Base-by-base conservation (phyloP, 2,329 filamentous ascomycete genomes). In the Drechslerella coelobrocha region DNA sequence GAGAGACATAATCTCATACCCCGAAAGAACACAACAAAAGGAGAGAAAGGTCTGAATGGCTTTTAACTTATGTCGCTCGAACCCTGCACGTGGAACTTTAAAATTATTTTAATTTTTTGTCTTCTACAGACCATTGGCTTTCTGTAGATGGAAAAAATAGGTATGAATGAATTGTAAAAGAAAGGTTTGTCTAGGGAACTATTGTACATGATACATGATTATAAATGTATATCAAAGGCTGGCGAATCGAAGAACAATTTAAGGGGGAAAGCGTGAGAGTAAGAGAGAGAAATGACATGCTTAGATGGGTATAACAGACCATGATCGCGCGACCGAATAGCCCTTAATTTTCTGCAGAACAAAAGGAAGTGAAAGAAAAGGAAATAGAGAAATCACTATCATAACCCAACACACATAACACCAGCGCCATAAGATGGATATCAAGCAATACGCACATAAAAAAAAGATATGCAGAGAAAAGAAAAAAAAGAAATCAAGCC, bases 361-460 rank as follows among this genome's bases (percentile, higher is more conserved):
- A 37, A 60, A 52, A 60, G 52, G 29, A 51, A 53, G n/a, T 43
- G 48, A 47, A 9, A 34, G 39, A 17, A 54, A 10, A 39, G 29
- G 41, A n/a, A 41, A 7, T 14, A 24, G 12, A 21, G 53, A 52
- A 54, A 54, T 48, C 17, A 50, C 17, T 2, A 14, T 53, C 21
- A 68, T 68, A 26, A 41, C 41, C 14, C 17, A 10, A 39, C 54
- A 52, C n/a, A n/a, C n/a, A n/a, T n/a, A n/a, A n/a, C n/a, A n/a
- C n/a, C n/a, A n/a, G n/a, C 63, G 63, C 63, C 63, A 34, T 43
- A 51, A 69, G 56, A 69, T 69, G 63, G 55, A 61, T 68, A 68
- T 66, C 61, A 48, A 55, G 31, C 23, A 31, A 29, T 43, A 45
- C 19, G 50, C 12, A 24, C 31, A 31, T 27, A 61, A 26, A 55